Base-by-base conservation (phyloP, 768 basidiomycete genomes). In the Auricularia sp. region DNA sequence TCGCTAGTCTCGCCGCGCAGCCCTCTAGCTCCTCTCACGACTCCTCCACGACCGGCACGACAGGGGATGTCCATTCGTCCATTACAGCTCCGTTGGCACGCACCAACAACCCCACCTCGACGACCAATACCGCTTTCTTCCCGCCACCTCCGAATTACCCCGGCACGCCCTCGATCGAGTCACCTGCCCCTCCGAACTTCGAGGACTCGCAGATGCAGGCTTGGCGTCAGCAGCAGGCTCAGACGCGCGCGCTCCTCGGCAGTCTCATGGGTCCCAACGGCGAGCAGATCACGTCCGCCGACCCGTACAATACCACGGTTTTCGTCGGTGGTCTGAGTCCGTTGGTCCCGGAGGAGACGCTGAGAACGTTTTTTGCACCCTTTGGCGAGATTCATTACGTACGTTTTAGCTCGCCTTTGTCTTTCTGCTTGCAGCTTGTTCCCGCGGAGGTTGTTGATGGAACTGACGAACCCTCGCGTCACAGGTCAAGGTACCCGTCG, bases 261-360 rank as follows among this genome's bases (percentile, higher is more conserved):
- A 92, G 90, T 70, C 76, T 92, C 21, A 90, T 93, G 51, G 91
- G 92, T 24, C 90, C 89, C 0, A 91, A 92, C 67, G 92, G 90
- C 65, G 88, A 92, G 77, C 86, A 91, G 74, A 78, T 93, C 67
- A 91, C 90, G 35, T 90, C 89, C 29, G 91, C 88, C 24, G 94
- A 96, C 71, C 94, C 94, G n/a, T 93, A 94, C 71, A 97, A 96
- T 71, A 95, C 94, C 14, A 97, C 94, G 1, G 94, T 93, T 4
- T 97, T 97, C 68, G 94, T 97, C 21, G 94, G 94, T 33, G 94
- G 94, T 0, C 73, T 96, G 63, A 91, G 90, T 10, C 91, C 91
- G 18, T 75, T 94, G 66, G 94, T 97, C 54, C 87, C 88, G 34
- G 94, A 96, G 76, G 94, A 96, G 59, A 95, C 92, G 2, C 75